Percentiles rank a stretch among this genome's conserved stretches.
Conservation (phyloP, 192 early-diverging fungal species). For the Pilaira anomala region DNA sequence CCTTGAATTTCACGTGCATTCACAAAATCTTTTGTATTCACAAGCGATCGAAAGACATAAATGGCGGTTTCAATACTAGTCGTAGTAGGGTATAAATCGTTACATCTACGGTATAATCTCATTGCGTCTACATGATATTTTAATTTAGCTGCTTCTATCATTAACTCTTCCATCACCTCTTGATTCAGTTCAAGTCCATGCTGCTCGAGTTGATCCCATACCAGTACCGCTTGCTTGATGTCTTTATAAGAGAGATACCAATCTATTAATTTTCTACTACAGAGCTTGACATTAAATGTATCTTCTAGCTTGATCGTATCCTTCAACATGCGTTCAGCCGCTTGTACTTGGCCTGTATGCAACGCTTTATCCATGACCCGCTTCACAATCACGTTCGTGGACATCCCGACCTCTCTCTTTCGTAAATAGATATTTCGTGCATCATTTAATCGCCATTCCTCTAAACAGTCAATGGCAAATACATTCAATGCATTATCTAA, state of each 20-base stretch:
- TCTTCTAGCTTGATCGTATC: background rate
- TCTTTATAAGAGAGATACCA: constrained; percentile 9
- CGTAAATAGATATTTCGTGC: background rate
- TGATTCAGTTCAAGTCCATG: background rate
- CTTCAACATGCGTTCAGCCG: background rate
- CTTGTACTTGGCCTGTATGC: background rate
- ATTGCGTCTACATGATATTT: background rate
- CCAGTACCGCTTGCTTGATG: background rate
- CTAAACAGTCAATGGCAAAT: constrained; percentile 1
- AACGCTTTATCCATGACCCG: background rate
- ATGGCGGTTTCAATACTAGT: background rate
- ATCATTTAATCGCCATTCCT: constrained; percentile 8
- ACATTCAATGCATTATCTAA: constrained; percentile 14
- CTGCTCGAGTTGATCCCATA: constrained; percentile 8
- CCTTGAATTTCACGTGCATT: background rate
- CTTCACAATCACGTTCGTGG: background rate
- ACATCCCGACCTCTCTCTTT: background rate
- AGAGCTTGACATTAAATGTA: background rate
- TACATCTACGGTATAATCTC: constrained; percentile 5
- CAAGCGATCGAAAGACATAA: background rate
- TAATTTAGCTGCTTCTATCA: background rate
- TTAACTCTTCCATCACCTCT: background rate
- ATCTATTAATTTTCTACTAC: background rate
- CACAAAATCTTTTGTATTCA: background rate
- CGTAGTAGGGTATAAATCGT: constrained; percentile 14